Evolutionary conservation across 768 basidiomycete species (phyloP).

Genomic region (Tubosaeta brunneosetosa): DNA sequence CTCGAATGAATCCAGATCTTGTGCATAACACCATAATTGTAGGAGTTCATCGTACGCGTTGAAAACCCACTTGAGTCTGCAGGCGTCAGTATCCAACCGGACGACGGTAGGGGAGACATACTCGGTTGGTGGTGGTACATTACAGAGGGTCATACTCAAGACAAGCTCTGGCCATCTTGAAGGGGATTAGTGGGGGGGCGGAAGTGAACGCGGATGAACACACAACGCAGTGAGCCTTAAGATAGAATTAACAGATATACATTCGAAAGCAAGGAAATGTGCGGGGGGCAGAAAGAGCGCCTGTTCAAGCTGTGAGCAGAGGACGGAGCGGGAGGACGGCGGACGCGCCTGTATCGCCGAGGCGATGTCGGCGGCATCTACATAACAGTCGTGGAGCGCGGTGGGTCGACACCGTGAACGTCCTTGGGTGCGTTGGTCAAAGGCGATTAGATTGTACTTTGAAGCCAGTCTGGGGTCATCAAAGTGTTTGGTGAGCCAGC

Average conservation of each 20-base stretch:
- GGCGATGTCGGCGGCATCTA: conserved; percentile 74
- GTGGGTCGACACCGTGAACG: conserved; percentile 50
- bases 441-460: conserved; percentile 67
- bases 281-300: conserved; percentile 58
- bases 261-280: conserved; percentile 70
- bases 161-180: conserved; percentile 69
- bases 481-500: conserved; percentile 64
- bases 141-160: conserved; percentile 62
- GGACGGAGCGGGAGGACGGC: neutral
- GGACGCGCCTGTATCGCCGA: conserved; percentile 54
- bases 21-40: conserved; percentile 58
- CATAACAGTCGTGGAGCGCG: conserved; percentile 66
- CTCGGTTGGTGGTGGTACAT: conserved; percentile 65
- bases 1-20: conserved; percentile 64
- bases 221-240: conserved; percentile 64
- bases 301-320: conserved; percentile 30
- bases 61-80: conserved; percentile 55
- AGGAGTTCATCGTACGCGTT: conserved; percentile 61
- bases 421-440: conserved; percentile 66
- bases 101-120: conserved; percentile 31
- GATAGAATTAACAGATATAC: conserved; percentile 50
- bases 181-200: conserved; percentile 5
- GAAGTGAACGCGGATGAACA: conserved; percentile 25
- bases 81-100: conserved; percentile 1
- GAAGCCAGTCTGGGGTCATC: conserved; percentile 58